These are phyloP conservation scores for Nicotiana otophora DNA, from an alignment of 257 asterid species.

Conservation along the genomic window DNA sequence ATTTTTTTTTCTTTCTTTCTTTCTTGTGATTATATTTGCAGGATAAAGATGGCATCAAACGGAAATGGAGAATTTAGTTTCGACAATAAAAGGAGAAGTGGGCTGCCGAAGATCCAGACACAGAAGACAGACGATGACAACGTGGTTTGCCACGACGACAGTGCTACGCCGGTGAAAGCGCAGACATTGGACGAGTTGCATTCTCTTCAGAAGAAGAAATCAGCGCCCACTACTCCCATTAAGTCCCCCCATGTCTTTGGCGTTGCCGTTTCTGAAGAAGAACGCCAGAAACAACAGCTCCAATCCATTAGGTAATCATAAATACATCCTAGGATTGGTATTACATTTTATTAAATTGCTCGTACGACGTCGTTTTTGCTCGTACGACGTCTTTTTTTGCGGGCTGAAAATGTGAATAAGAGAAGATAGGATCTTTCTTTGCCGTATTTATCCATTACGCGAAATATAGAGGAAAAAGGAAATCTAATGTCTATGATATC, in stretches of 20 bases:
- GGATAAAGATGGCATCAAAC: constrained; percentile 24
- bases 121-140: constrained; percentile 37
- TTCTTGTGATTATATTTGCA: neutral
- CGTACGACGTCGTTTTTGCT: too few relatives aligned
- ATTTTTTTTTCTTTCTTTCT: too few relatives aligned
- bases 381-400: too few relatives aligned
- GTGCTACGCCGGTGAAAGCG: constrained; percentile 67
- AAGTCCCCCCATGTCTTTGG: constrained; percentile 40
- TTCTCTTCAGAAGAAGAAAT: constrained; percentile 83
- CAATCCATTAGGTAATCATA: constrained; percentile 67
- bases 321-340: too few relatives aligned
- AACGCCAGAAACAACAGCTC: constrained; percentile 72
- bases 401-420: too few relatives aligned
- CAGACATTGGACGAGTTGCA: constrained; percentile 77
- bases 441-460: neutral
- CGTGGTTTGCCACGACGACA: constrained; percentile 76
- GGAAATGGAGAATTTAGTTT: constrained; percentile 54
- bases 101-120: constrained; percentile 67
- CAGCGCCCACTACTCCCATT: constrained; percentile 77
- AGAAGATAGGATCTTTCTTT: neutral
- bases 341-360: too few relatives aligned
- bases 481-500: too few relatives aligned
- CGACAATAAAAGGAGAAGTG: constrained; percentile 37
- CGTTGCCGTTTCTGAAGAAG: constrained; percentile 38
- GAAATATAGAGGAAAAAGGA: too few relatives aligned